A percentile compares a stretch with the other conserved stretches of the same genome.
Conservation (phyloP, 225 moss, liverwort and hornwort genomes). For the Marchantia polymorpha region DNA sequence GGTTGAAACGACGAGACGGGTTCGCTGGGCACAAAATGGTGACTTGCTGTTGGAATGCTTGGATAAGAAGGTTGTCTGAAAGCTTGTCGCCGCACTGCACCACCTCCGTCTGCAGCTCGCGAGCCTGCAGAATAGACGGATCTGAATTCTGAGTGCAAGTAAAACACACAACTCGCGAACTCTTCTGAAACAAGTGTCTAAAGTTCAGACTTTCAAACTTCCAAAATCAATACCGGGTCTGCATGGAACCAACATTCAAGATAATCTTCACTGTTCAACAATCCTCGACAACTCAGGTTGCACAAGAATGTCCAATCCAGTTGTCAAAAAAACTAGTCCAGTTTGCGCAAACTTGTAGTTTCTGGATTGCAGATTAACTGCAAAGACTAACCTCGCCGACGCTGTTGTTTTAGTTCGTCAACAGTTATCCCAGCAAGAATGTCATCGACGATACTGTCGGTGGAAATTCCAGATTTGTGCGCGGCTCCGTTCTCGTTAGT, state of each 20-base stretch:
- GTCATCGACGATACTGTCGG: slow-evolving; percentile 84
- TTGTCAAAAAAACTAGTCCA: too few species aligned
- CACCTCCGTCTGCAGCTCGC: slow-evolving; percentile 10
- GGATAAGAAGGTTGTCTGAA: background rate
- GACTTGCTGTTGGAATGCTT: background rate
- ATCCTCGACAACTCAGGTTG: too few species aligned
- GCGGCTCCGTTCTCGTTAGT: slow-evolving; percentile 52
- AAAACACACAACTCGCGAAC: too few species aligned
- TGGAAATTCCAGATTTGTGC: slow-evolving; percentile 37
- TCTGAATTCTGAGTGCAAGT: too few species aligned
- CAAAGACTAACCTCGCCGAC: slow-evolving; percentile 47
- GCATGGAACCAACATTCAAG: too few species aligned
- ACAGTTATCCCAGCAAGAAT: slow-evolving; percentile 78
- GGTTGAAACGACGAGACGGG: background rate
- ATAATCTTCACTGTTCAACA: too few species aligned
- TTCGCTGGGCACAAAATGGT: background rate
- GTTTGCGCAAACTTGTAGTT: too few species aligned
- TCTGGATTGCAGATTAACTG: too few species aligned
- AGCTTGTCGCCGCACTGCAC: slow-evolving; percentile 1
- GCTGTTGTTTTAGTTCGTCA: slow-evolving; percentile 34
- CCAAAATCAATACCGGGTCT: too few species aligned
- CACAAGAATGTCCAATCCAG: too few species aligned
- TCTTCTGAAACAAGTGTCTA: too few species aligned
- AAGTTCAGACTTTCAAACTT: too few species aligned
- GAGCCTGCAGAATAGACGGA: slow-evolving; percentile 11